A percentile compares a stretch with the other conserved stretches of the same genome.
Conservation (phyloP, 371 early-diverging fungal genomes). For the Syncephalastrum sp. region DNA sequence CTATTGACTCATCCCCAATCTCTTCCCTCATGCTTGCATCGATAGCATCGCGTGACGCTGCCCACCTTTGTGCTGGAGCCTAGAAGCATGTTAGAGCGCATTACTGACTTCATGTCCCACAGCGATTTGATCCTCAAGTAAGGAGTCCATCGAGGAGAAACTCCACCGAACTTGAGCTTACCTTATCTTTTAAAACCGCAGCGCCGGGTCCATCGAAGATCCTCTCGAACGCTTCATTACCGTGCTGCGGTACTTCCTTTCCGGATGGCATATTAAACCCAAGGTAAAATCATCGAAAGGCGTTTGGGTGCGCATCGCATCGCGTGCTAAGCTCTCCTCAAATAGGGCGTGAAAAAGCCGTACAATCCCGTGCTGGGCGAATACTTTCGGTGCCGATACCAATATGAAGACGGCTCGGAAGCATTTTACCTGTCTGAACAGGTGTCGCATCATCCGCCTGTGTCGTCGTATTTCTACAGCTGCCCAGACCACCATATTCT, state of each 20-base stretch:
- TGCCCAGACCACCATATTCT: slow-evolving; percentile 79
- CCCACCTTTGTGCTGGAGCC: slow-evolving; percentile 97
- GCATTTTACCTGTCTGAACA: slow-evolving; percentile 88
- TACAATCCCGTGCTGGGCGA: slow-evolving; percentile 95
- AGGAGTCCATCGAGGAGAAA: slow-evolving; percentile 7
- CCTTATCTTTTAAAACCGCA: slow-evolving; percentile 15
- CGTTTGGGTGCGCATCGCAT: not conserved
- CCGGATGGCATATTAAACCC: slow-evolving; percentile 97
- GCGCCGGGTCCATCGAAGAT: slow-evolving; percentile 67
- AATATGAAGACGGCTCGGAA: slow-evolving; percentile 66
- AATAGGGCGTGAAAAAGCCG: slow-evolving; percentile 92
- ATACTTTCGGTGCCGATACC: slow-evolving; percentile 80
- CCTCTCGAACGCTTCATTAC: slow-evolving; percentile 85
- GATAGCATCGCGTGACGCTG: slow-evolving; percentile 75
- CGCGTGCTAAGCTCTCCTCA: slow-evolving; percentile 1
- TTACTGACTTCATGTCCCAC: slow-evolving; percentile 93
- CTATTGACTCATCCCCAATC: not conserved
- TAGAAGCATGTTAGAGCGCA: slow-evolving; percentile 87
- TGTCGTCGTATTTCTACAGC: slow-evolving; percentile 81
- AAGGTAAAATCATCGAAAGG: slow-evolving; percentile 55
- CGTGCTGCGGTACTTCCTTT: slow-evolving; percentile 87
- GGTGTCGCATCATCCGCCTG: slow-evolving; percentile 94
- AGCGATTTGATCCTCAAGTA: slow-evolving; percentile 83
- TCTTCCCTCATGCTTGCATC: too few relatives aligned
- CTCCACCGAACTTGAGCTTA: too few relatives aligned